Percentiles rank a stretch among this genome's conserved stretches.
These are phyloP conservation scores for Ascocoryne sarcoides DNA, from an alignment of 2,329 filamentous ascomycete species.

Conservation along the genomic window DNA sequence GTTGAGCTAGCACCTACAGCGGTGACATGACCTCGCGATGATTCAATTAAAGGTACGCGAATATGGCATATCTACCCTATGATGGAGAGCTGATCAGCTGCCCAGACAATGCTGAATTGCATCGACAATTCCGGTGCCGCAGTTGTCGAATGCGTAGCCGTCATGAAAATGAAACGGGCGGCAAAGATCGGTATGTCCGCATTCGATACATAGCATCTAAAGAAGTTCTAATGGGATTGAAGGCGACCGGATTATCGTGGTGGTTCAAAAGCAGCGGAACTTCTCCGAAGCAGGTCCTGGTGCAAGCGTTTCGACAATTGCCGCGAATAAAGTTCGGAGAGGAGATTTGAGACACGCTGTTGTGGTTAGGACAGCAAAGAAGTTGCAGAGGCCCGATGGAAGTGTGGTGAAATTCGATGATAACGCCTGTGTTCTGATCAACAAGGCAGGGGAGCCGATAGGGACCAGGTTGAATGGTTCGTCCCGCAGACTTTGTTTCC, in stretches of 20 bases:
- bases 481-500: slow-evolving; percentile 17
- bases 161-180: slow-evolving; percentile 81
- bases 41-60: slow-evolving; percentile 75
- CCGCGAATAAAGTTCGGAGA: slow-evolving; percentile 87
- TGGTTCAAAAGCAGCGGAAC: slow-evolving; percentile 90
- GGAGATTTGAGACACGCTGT: slow-evolving; percentile 96
- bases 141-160: slow-evolving; percentile 90
- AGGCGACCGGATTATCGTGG: slow-evolving; percentile 96
- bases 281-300: slow-evolving; percentile 64
- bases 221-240: slow-evolving; percentile 3
- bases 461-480: slow-evolving; percentile 79
- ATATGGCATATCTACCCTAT: background rate
- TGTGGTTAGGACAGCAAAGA: slow-evolving; percentile 84
- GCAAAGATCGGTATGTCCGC: slow-evolving; percentile 73
- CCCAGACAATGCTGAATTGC: slow-evolving; percentile 91
- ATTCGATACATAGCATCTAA: background rate
- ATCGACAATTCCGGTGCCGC: slow-evolving; percentile 98
- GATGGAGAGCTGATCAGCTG: background rate
- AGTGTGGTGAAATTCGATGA: slow-evolving; percentile 91
- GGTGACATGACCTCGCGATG: slow-evolving; percentile 49
- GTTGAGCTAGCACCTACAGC: too few relatives aligned
- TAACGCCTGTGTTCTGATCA: slow-evolving; percentile 95
- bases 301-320: slow-evolving; percentile 61
- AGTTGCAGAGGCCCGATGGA: slow-evolving; percentile 78
- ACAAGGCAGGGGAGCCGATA: slow-evolving; percentile 92